These are phyloP conservation scores for Rhodotorula babjevae DNA, from an alignment of 768 basidiomycete species.

Conservation along the genomic window DNA sequence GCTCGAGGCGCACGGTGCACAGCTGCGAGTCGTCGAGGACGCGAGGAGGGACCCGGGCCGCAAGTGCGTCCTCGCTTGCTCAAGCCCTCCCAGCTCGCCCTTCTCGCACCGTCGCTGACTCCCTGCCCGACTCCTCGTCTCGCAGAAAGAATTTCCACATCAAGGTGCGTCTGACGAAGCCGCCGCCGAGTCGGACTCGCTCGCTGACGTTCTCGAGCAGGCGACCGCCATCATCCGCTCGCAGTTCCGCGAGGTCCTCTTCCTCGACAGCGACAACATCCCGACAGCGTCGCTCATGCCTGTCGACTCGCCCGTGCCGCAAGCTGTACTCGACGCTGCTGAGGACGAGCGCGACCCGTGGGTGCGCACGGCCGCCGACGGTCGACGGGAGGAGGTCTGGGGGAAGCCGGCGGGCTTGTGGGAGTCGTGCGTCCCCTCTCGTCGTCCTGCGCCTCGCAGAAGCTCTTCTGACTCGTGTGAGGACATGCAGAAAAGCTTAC, in stretches of 20 bases:
- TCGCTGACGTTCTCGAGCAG: conserved; percentile 6
- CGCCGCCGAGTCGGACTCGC: too few species aligned
- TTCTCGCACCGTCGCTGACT: background rate
- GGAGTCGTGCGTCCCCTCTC: conserved; percentile 12
- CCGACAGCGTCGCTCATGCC: conserved; percentile 33
- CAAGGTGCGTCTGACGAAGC: conserved; percentile 6
- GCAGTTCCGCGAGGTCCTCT: conserved; percentile 48
- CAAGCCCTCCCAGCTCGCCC: too few species aligned
- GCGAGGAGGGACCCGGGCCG: conserved; percentile 24
- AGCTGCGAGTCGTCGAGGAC: conserved; percentile 40
- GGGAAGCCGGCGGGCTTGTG: conserved; percentile 20
- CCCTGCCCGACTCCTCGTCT: background rate
- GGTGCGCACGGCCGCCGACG: background rate
- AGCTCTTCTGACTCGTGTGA: background rate
- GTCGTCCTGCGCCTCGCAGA: background rate
- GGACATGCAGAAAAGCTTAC: conserved; percentile 43
- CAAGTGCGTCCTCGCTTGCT: conserved; percentile 19
- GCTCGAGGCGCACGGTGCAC: conserved; percentile 45
- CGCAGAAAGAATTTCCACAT: conserved; percentile 35
- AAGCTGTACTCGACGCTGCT: conserved; percentile 47
- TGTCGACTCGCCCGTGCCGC: conserved; percentile 41
- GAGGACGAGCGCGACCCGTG: conserved; percentile 16
- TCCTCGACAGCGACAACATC: conserved; percentile 47
- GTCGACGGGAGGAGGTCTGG: conserved; percentile 7
- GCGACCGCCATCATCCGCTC: conserved; percentile 44